Base-by-base conservation (phyloP, 495 filamentous ascomycete species). In the Xanthoparmelia taractica region DNA sequence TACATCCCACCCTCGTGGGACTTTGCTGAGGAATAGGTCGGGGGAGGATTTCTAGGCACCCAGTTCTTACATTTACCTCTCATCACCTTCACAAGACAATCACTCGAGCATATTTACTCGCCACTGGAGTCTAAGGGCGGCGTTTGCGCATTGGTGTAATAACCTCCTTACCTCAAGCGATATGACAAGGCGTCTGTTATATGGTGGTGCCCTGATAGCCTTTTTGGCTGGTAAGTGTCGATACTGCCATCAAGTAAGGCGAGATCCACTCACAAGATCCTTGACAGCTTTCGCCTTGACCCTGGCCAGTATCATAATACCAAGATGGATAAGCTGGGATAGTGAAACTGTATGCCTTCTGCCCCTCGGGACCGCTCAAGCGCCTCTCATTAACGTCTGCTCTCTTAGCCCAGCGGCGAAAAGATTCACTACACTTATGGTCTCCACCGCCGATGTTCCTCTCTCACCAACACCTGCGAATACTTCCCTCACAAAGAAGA, bases 271-370 rank as follows among this genome's bases (percentile, higher is more conserved):
- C 25, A 54, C 40, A 58, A 45, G 63, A 48, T 34, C 27, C 15
- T n/a, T 56, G 20, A 63, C 72, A 96, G 92, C 89, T 43, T 90
- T 88, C 45, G 84, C 79, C 23, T 78, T 96, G 70, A 95, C 91
- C 27, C 75, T 97, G 41, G 77, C 84, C 33, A 80, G 87, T 38
- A 90, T 93, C 69, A 72, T 87, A 50, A 77, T 88, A 34, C 90
- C 93, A 0, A 79, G 82, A 68, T 97, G 93, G 93, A 78, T 96
- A 60, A 84, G 82, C 59, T 93, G 87, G 76, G 77, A 84, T 60
- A 85, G 83, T 57, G 76, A 81, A 54, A 78, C 83, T 59, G 85
- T 87, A 76, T 52, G 61, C 36, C 11, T 61, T 62, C n/a, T 50
- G 33, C 48, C 54, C 15, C 56, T 29, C 23, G 12, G 29, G 25